Base-by-base conservation (phyloP, 176 grass and related monocot species). In the Echinochloa phyllopogon region DNA sequence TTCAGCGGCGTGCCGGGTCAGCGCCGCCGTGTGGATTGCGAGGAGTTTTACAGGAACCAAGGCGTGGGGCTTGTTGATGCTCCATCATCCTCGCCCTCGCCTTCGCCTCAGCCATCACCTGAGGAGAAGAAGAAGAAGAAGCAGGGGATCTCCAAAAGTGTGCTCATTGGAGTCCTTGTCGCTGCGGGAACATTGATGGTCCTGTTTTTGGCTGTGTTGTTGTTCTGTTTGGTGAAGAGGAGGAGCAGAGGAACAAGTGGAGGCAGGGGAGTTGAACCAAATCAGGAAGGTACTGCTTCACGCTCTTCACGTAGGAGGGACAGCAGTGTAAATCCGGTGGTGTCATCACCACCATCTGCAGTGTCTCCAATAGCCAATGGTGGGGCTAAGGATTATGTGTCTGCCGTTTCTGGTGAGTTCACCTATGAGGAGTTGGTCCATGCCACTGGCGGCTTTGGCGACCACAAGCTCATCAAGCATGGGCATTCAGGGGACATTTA, bases 401-500 rank as follows among this genome's bases (percentile, higher is more conserved):
- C 75, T 25, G 74, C 78, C 6, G 12, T 61, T 63, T 48, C 37
- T 7, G 83, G 77, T 55, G 86, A 85, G 15, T 69, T 94, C 83
- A 90, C 76, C 68, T 94, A 86, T 33, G 88, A 96, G 77, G 64
- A 94, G 80, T 72, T 99, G 71, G 57, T 88, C 45, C 72, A 48
- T 65, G 96, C 89, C 40, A 88, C 91, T 0, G 87, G 83, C 41
- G 93, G 83, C 0, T 95, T 98, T 14, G 68, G 78, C 6, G 86
- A 92, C 21, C 68, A 65, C 41, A 94, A 89, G 8, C 88, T 94
- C 82, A 64, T 96, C 74, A 96, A 91, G 50, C 87, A 86, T 1
- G 96, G 96, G 3, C 93, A 94, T 37, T 92, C 89, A 2, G 96
- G 96, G 37, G 89, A 94, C 44, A 90, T 99, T 11, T 99, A 99